Base-by-base conservation (phyloP, 306 rosid genomes). In the Rosa chinensis region DNA sequence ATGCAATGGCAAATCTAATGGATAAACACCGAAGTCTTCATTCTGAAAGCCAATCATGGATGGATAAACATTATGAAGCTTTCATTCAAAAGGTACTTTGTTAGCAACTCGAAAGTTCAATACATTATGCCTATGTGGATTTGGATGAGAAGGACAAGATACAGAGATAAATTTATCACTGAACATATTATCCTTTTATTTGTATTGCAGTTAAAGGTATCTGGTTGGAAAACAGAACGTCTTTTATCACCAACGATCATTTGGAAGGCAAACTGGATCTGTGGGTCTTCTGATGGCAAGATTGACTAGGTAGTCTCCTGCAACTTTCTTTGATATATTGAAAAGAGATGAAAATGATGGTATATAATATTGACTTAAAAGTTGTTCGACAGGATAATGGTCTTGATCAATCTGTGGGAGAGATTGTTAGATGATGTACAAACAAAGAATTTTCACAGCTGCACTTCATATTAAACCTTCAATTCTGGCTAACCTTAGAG, bases 201-300 rank as follows among this genome's bases (percentile, higher is more conserved):
- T 72, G 25, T 56, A 73, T 56, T 85, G 89, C 92, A 92, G 98
- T 87, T 92, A 80, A 91, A 87, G 90, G 75, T 80, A 28, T 86
- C 89, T 39, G 97, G 92, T 39, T 94, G 98, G 98, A 94, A 92
- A 87, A 86, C 95, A 39, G 98, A 91, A 73, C 93, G 98, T 40
- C 93, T 94, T 73, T 89, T 92, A 21, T 87, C 94, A 1, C 89
- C 92, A 62, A 81, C 87, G 47, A 84, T 92, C 74, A 79, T 83
- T 78, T 94, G 99, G 99, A 92, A 88, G 78, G 97, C 97, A 59
- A 86, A 89, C 79, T 94, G 98, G 98, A 85, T 77, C 53, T 84
- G 82, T 73, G 87, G 81, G 80, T 74, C 97, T 16, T 67, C 69
- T 10, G 87, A 78, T 53, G 90, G 83, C 80, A 94, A 91, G 88